Evolutionary conservation across 768 basidiomycete genomes (phyloP), one percentile per base, ranked within the genome.

Genomic region (Dentipellis fragilis): DNA sequence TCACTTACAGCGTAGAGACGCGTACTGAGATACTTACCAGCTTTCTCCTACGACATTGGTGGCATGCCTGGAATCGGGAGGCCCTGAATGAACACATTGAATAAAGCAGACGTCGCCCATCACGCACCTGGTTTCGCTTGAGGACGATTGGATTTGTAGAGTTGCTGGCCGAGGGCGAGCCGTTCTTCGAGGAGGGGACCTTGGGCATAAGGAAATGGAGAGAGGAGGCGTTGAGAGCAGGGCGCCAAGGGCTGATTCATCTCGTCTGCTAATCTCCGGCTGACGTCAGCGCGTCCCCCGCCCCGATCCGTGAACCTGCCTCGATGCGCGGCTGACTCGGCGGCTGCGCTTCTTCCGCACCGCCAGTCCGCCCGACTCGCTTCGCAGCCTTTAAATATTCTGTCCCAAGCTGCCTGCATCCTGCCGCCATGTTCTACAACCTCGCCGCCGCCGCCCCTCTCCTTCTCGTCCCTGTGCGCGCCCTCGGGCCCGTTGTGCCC

Each of bases 21-120:
- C 22, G 39, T 12, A 46, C 58, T 54, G 49, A 16, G n/a, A 35
- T 17, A 39, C 38, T 56, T n/a, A 85, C 84, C 70, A 89, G 65
- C 68, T 89, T 89, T 57, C 87, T 77, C 59, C 80, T 75, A 40
- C 87, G 83, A 65, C 87, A 89, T 74, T 87, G 67, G 51, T 71
- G 70, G 54, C 72, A 74, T n/a, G 74, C 72, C 72, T 72, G 39
- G 34, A 45, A 19, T 3, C 29, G 29, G n/a, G n/a, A n/a, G n/a
- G n/a, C 29, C 29, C 3, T 29, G 6, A 29, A 3, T 29, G 6
- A 29, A 29, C 6, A 29, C 6, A 6, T 3, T 3, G 29, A 3
- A 29, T 29, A 29, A 6, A 29, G 29, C 29, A 29, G 6, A 29
- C 29, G 6, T 29, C 29, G 55, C 19, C 23, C 49, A 56, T 21